Evolutionary conservation across 2,329 filamentous ascomycete species (phyloP).

Genomic region (Septoria linicola): DNA sequence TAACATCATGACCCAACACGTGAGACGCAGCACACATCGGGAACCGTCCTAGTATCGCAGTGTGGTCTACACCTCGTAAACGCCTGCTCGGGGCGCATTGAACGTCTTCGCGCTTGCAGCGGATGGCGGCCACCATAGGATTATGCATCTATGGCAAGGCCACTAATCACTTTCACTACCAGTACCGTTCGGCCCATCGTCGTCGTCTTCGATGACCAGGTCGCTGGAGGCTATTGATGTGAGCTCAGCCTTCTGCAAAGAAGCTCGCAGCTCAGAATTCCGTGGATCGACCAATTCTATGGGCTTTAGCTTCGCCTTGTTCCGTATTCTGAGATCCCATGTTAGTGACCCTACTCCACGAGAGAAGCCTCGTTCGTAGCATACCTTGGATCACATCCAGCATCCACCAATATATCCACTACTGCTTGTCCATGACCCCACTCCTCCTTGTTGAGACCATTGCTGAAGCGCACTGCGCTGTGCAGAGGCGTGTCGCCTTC

Average conservation of each 20-base stretch:
- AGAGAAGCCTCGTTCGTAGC: slow-evolving; percentile 10
- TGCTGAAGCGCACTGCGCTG: slow-evolving; percentile 74
- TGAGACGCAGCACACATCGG: too few species aligned
- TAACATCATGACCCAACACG: too few species aligned
- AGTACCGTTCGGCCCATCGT: slow-evolving; percentile 42
- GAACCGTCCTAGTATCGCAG: too few species aligned
- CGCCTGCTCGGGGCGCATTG: neutral
- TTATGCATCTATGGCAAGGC: neutral
- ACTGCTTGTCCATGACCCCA: slow-evolving; percentile 65
- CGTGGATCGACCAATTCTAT: slow-evolving; percentile 70
- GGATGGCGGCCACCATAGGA: too few species aligned
- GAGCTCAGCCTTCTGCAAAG: slow-evolving; percentile 72
- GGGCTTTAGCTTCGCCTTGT: slow-evolving; percentile 71
- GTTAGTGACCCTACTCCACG: neutral
- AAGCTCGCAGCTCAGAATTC: slow-evolving; percentile 60
- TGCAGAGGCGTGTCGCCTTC: slow-evolving; percentile 79
- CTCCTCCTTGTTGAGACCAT: slow-evolving; percentile 63
- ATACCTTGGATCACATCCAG: slow-evolving; percentile 62
- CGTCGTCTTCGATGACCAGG: slow-evolving; percentile 50
- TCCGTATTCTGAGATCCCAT: slow-evolving; percentile 51
- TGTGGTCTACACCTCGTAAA: too few species aligned
- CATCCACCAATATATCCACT: slow-evolving; percentile 78
- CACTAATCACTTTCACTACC: slow-evolving; percentile 50
- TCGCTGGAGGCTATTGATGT: slow-evolving; percentile 51
- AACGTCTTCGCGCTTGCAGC: neutral